A percentile compares a stretch with the other conserved stretches of the same genome.
Conservation (phyloP, 805 yeast genomes). For the Wickerhamiella australiensis region DNA sequence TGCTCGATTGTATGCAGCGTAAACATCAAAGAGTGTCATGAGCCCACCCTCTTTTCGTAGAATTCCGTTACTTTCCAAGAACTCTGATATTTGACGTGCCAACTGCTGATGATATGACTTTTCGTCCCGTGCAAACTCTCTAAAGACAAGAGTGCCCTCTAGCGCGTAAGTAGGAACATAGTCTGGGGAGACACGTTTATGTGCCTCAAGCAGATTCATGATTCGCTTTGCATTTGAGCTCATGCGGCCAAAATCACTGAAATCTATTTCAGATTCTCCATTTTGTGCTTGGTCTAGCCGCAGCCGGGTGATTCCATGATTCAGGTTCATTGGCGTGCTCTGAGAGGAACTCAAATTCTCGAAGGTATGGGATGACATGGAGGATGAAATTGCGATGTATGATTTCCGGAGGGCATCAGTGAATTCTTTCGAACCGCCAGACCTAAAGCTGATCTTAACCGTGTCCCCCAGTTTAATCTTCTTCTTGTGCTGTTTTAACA, state of each 20-base stretch:
- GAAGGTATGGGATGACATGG: too few species aligned
- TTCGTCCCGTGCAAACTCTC: conserved; percentile 29
- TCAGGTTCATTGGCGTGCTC: neutral
- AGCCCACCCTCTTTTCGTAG: conserved; percentile 45
- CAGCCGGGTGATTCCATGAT: neutral
- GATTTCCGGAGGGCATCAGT: conserved; percentile 30
- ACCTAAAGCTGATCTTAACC: conserved; percentile 63
- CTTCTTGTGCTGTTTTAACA: conserved; percentile 28
- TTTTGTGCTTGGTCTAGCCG: conserved; percentile 26
- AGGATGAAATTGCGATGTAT: neutral
- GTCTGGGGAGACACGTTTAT: conserved; percentile 18
- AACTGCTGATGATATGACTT: conserved; percentile 40
- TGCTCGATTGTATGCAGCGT: conserved; percentile 50
- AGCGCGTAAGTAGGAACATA: conserved; percentile 12
- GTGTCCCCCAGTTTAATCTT: conserved; percentile 13
- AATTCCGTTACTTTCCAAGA: conserved; percentile 37
- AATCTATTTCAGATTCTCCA: conserved; percentile 48
- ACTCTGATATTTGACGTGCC: conserved; percentile 70
- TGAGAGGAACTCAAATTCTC: neutral
- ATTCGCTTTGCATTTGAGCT: conserved; percentile 20
- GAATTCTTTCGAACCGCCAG: conserved; percentile 50
- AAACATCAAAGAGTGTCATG: conserved; percentile 50
- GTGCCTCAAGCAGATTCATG: conserved; percentile 32
- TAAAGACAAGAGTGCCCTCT: conserved; percentile 26
- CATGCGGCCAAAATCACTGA: conserved; percentile 63